phyloP scores from a whole-genome alignment of 164 flowering plant genomes.

The Macadamia integrifolia region DNA sequence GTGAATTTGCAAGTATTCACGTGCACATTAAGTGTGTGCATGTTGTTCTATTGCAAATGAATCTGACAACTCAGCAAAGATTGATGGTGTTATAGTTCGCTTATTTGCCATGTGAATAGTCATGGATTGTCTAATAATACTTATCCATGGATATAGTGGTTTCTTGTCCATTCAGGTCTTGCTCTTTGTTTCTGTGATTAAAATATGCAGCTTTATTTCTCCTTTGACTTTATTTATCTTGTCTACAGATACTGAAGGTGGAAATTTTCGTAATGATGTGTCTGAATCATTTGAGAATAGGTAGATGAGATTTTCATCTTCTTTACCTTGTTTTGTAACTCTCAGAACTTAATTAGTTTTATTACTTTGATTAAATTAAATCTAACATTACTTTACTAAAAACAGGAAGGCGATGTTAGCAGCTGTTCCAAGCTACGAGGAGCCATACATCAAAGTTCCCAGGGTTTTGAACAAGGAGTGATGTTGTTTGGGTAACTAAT shows the following conservation, averaged over 20 bases:
- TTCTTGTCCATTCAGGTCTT: too few relatives aligned
- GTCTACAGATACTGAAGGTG: conserved; percentile 60
- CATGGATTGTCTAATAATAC: too few relatives aligned
- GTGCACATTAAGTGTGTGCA: too few relatives aligned
- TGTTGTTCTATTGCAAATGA: too few relatives aligned
- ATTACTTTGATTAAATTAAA: conserved; percentile 1
- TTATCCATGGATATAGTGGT: too few relatives aligned
- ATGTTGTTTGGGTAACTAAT: conserved; percentile 16
- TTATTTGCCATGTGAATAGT: too few relatives aligned
- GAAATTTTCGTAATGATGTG: conserved; percentile 51
- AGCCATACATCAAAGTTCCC: conserved; percentile 81
- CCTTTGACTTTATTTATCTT: background rate
- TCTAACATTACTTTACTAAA: background rate
- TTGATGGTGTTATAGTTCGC: too few relatives aligned
- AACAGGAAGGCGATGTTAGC: conserved; percentile 62
- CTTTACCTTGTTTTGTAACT: background rate
- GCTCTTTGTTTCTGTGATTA: too few relatives aligned
- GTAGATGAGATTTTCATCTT: conserved; percentile 25
- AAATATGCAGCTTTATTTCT: background rate
- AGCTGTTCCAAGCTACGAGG: conserved; percentile 69
- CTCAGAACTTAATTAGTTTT: background rate
- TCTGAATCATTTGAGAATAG: conserved; percentile 74
- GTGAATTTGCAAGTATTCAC: too few relatives aligned
- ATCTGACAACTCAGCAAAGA: too few relatives aligned
- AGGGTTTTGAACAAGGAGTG: conserved; percentile 79